Evolutionary conservation across 306 rosid genomes (phyloP), one percentile per base, ranked within the genome.

Genomic region (Coriaria nepalensis): DNA sequence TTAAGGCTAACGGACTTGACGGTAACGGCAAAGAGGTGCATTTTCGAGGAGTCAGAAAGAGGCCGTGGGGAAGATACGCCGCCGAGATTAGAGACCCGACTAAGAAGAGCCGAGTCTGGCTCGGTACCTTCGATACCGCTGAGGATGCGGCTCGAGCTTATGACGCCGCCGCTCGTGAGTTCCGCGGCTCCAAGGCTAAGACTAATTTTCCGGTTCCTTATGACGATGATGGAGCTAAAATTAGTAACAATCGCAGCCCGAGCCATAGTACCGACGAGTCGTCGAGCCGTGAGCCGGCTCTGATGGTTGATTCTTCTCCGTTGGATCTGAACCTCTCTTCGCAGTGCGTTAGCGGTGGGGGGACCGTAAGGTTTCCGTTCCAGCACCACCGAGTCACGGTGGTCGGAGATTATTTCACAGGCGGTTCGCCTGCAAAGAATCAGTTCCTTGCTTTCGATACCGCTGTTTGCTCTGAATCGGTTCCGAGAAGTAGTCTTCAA

Each of bases 221-320:
- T 6, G 58, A 78, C 0, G 62, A 63, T 48, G 35, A 34, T 8
- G 9, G 44, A 13, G 33, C 5, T 41, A 68, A 47, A 35, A 43
- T 15, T 2, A 43, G 9, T 42, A 61, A 50, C 61, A 65, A 59
- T 44, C 79, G 52, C 8, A 81, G 93, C 52, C 94, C 98, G 0
- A 86, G 96, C 65, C 98, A 90, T 63, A 85, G 96, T 66, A 82
- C 95, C 59, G 93, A 85, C 9, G 98, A 90, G 54, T 90, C 98
- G 2, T 85, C 93, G 0, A 77, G 82, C 76, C 93, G 82, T 5
- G 93, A 73, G 34, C 73, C 75, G 52, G 66, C 78, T 47, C 61
- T 53, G 8, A 67, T 70, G 69, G 73, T 69, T 0, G 98, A 79
- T 11, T 90, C 98, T 8, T 65, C 73, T 0, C 83, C 94, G 43